A percentile compares a stretch with the other conserved stretches of the same genome.
phyloP scores from a whole-genome alignment of 495 filamentous ascomycete genomes.

The Pseudotulostoma volvatum region DNA sequence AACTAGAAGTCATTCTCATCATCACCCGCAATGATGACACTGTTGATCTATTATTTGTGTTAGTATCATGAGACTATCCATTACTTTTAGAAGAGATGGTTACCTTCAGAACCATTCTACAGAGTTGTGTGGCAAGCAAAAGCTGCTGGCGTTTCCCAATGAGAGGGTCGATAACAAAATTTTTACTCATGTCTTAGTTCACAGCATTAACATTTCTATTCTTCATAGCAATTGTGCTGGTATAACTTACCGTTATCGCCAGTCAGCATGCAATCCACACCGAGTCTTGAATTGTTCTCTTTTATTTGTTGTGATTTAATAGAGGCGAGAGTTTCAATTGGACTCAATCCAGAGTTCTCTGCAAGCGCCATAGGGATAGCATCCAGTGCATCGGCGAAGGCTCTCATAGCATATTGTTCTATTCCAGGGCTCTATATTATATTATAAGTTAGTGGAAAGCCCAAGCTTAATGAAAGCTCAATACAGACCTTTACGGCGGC shows the following conservation, averaged over 20 bases:
- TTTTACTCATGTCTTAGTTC: constrained; percentile 69
- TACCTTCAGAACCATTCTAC: constrained; percentile 98
- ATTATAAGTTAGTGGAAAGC: neutral
- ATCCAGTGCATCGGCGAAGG: constrained; percentile 90
- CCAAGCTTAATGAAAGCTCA: neutral
- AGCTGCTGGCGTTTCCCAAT: constrained; percentile 97
- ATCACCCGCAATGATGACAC: constrained; percentile 87
- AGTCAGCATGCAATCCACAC: constrained; percentile 93
- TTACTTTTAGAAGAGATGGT: constrained; percentile 21
- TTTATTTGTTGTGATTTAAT: constrained; percentile 94
- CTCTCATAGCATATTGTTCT: constrained; percentile 97
- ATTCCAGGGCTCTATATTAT: constrained; percentile 60
- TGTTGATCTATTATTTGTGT: constrained; percentile 42
- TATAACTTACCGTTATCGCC: constrained; percentile 59
- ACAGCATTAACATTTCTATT: neutral
- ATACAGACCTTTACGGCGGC: constrained; percentile 63
- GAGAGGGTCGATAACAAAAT: constrained; percentile 94
- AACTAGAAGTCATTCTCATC: constrained; percentile 83
- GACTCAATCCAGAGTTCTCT: constrained; percentile 90
- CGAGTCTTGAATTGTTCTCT: constrained; percentile 67
- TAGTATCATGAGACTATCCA: constrained; percentile 5
- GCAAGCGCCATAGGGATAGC: constrained; percentile 90
- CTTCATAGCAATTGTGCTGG: neutral
- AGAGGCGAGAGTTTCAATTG: constrained; percentile 84
- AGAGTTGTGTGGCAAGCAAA: constrained; percentile 88